Evolutionary conservation across 768 basidiomycete species (phyloP), one percentile per base, ranked within the genome.

Genomic region (Panaeolus papilionaceus): DNA sequence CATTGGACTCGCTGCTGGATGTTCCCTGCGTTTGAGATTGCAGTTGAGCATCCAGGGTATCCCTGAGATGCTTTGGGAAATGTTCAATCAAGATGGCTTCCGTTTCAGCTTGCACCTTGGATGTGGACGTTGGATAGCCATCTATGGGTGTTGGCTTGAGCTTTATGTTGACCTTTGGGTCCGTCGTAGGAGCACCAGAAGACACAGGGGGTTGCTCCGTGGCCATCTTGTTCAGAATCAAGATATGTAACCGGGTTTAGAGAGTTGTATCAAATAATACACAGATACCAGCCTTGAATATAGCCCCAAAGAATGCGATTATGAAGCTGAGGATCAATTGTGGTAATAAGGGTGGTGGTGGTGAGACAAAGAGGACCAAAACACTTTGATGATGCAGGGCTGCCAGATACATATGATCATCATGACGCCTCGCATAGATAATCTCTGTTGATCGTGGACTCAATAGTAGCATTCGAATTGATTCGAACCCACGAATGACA

Each of bases 71-170:
- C 14, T 69, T 49, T 49, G 90, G 84, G 18, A 86, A 72, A 66
- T 92, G 88, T 39, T 83, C 79, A 61, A 83, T 77, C n/a, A 95
- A 81, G 61, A 88, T 74, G 1, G 82, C 78, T 78, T 95, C 93
- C 0, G 91, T 94, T 63, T 89, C 86, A 10, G 80, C 79, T 73
- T 95, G 92, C 0, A 81, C 67, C 1, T 73, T 69, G 0, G 92
- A 92, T 0, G 94, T 94, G 11, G 82, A 72, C 0, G 94, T 92
- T 3, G 80, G 82, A 67, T 88, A 86, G 5, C 79, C 82, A 73
- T 95, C 94, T 42, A 77, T 82, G 2, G 90, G 86, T 0, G 77
- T 76, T 42, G 78, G 77, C 64, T 72, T 75, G 39, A 73, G 75
- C 9, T 65, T 61, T 66, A 72, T 73, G 66, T 37, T 58, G 65